Evolutionary conservation across 2,329 filamentous ascomycete genomes (phyloP), one percentile per base, ranked within the genome.

Genomic region (Zelopaecilomyces penicillatus): DNA sequence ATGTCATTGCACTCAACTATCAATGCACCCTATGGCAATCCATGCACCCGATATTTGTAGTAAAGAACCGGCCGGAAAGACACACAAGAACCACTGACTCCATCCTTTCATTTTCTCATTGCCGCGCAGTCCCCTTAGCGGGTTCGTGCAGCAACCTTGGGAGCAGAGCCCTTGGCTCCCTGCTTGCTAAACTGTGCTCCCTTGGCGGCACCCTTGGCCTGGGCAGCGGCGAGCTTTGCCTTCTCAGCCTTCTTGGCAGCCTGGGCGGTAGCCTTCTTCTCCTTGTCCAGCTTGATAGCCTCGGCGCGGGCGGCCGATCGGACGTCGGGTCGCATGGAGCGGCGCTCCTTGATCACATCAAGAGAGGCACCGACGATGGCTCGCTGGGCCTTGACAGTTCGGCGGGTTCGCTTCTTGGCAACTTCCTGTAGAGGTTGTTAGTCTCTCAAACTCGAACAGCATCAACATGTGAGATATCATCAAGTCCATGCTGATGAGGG

Each of bases 301-400:
- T 83, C 77, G 59, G 79, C 76, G 67, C 93, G 91, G 67, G 89
- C 90, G 64, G 93, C 93, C 63, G 82, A 79, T 70, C 93, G 90
- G 68, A 89, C 91, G 79, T 97, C 93, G 62, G 93, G 93, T 71
- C 93, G 88, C 80, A 88, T 83, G 63, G 80, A 73, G 67, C 93
- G 90, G 77, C 88, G 88, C 84, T 98, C 93, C 85, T 96, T 97
- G 83, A 98, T 97, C 67, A 97, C 89, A 70, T 98, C 93, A 73
- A 98, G 90, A 55, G 93, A 96, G 61, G 93, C 93, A 82, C 93
- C 93, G 62, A 98, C 93, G 73, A 98, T 95, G 69, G 85, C 91
- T 80, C 93, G 90, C 83, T 98, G 93, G 72, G 87, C 73, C 87
- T 98, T 98, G 76, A 98, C 87, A 66, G 88, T 88, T 69, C 89